Base-by-base conservation (phyloP, 2,329 filamentous ascomycete genomes). In the Fonsecaea pedrosoi region DNA sequence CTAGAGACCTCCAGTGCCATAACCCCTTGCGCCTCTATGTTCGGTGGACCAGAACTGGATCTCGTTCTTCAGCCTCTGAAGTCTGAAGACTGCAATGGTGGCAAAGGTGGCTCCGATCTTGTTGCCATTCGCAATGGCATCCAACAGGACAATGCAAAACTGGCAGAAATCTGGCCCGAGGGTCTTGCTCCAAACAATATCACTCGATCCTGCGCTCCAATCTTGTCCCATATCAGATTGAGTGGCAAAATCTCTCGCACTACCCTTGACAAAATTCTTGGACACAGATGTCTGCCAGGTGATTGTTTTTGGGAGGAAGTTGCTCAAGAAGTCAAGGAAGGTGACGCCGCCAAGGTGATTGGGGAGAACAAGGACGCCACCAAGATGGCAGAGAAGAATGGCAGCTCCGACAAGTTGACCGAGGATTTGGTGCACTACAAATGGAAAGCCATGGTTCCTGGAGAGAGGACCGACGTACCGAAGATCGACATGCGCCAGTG, bases 401-500 rank as follows among this genome's bases (percentile, higher is more conserved):
- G 21, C 40, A 45, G 9, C n/a, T 6, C 13, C 4, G 37, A 13
- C 13, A 13, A 45, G 4, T n/a, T 3, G n/a, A 18, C 5, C 40
- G n/a, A 6, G n/a, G 8, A 3, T 25, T 4, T 21, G 7, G 2
- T 50, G 18, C 18, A 50, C 45, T 50, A 50, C 45, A 50, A 50
- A 25, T 50, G 45, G 45, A 21, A 10, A 9, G 45, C 45, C 45
- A 25, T 25, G 18, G 45, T 25, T 6, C 45, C 45, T 21, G 18
- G 8, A 12, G n/a, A 50, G 18, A 50, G 45, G 8, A 25, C 45
- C 21, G 45, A 50, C 21, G 25, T 50, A 9, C 32, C 32, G n/a
- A 54, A 57, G 42, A 38, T 63, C 30, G 40, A 63, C 40, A 63
- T 63, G 60, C 50, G 50, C 34, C 60, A 48, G 34, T 63, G 50